Evolutionary conservation across 2,329 filamentous ascomycete genomes (phyloP).

Genomic region (Penicillium sp.): DNA sequence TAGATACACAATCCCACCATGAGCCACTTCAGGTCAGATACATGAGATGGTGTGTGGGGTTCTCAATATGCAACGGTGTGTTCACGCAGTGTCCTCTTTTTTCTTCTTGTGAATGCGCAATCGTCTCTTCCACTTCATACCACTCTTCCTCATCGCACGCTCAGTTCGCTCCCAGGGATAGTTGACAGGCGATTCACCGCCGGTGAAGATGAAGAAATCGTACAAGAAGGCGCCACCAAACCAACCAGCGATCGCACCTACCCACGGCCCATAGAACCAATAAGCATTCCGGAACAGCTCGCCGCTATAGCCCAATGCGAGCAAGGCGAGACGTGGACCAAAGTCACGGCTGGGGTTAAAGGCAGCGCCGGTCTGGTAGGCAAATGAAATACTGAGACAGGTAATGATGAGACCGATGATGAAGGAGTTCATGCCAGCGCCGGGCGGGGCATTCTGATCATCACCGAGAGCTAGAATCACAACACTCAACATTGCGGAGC

Average conservation of each 20-base stretch:
- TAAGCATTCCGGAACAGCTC: constrained; percentile 45
- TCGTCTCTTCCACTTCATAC: constrained; percentile 29
- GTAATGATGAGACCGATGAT: constrained; percentile 47
- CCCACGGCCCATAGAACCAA: constrained; percentile 50
- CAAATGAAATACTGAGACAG: constrained; percentile 37
- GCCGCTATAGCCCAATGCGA: constrained; percentile 46
- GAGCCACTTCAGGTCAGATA: neutral
- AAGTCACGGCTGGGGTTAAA: constrained; percentile 53
- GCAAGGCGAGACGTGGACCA: constrained; percentile 48
- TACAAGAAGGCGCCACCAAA: constrained; percentile 51
- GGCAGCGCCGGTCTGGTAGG: constrained; percentile 49
- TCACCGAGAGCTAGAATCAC: constrained; percentile 48
- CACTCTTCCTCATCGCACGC: constrained; percentile 47
- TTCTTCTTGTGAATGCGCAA: constrained; percentile 23
- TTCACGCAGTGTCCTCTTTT: neutral
- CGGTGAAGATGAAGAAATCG: constrained; percentile 52
- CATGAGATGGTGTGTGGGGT: neutral
- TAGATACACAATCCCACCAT: neutral
- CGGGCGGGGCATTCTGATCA: constrained; percentile 48
- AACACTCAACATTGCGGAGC: constrained; percentile 41
- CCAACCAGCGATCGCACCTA: constrained; percentile 37
- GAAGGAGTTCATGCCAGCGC: constrained; percentile 53
- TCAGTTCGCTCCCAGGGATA: constrained; percentile 47
- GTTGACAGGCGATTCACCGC: constrained; percentile 52
- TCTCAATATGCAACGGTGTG: neutral